phyloP scores from a whole-genome alignment of 164 flowering plant genomes.

The Pachysandra terminalis region DNA sequence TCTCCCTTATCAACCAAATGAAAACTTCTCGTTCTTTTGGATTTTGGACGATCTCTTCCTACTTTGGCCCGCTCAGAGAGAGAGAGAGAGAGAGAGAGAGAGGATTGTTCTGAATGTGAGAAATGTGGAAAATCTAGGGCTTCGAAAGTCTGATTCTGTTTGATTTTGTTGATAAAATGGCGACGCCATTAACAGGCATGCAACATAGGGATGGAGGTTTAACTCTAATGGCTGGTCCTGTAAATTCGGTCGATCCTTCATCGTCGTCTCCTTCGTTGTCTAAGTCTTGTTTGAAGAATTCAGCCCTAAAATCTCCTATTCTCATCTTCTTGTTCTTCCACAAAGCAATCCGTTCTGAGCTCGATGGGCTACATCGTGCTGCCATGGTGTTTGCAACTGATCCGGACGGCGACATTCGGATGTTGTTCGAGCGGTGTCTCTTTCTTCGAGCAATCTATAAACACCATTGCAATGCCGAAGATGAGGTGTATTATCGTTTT shows the following conservation, averaged over 20 bases:
- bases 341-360: slow-evolving; percentile 78
- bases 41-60: too few relatives aligned
- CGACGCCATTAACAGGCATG: slow-evolving; percentile 62
- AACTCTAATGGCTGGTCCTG: slow-evolving; percentile 44
- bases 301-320: slow-evolving; percentile 58
- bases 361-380: slow-evolving; percentile 65
- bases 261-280: slow-evolving; percentile 14
- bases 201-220: slow-evolving; percentile 44
- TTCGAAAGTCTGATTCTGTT: neutral
- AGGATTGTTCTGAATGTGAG: neutral
- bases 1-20: too few relatives aligned
- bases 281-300: slow-evolving; percentile 25
- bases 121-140: slow-evolving; percentile 14
- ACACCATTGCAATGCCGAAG: slow-evolving; percentile 92
- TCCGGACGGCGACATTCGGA: slow-evolving; percentile 34
- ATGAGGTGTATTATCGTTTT: slow-evolving; percentile 50
- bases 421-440: slow-evolving; percentile 50
- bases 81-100: slow-evolving; percentile 5
- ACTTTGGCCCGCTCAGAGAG: slow-evolving; percentile 1
- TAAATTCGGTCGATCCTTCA: slow-evolving; percentile 36
- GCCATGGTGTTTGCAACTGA: slow-evolving; percentile 61
- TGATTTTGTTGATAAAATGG: slow-evolving; percentile 31
- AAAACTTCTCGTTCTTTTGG: too few relatives aligned
- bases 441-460: slow-evolving; percentile 68
- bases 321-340: slow-evolving; percentile 80